These are phyloP conservation scores for Furcasterigmium sp. DNA, from an alignment of 2,329 filamentous ascomycete species.

Conservation along the genomic window DNA sequence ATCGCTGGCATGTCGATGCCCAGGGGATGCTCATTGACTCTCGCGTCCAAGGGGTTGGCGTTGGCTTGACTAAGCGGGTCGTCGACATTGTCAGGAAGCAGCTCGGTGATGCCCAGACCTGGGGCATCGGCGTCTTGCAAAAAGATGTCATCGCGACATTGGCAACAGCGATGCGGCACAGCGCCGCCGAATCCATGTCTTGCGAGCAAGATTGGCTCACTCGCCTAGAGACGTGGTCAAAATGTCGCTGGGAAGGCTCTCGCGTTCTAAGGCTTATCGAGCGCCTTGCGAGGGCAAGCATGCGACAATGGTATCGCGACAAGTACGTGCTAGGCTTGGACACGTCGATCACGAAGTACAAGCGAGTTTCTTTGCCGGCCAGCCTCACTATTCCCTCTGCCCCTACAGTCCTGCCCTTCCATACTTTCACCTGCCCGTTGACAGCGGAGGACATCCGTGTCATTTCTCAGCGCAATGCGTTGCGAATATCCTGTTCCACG, in stretches of 20 bases:
- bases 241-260: conserved; percentile 81
- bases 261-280: conserved; percentile 79
- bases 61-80: conserved; percentile 85
- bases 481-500: conserved; percentile 88
- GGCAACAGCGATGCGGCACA: conserved; percentile 34
- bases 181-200: background rate
- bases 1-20: conserved; percentile 91
- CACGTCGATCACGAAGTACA: conserved; percentile 53
- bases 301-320: conserved; percentile 86
- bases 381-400: conserved; percentile 76
- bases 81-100: conserved; percentile 88
- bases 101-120: conserved; percentile 76
- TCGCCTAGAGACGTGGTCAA: conserved; percentile 57
- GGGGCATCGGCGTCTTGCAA: conserved; percentile 71
- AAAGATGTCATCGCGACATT: conserved; percentile 47
- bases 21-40: conserved; percentile 77
- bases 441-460: conserved; percentile 86
- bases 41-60: conserved; percentile 50
- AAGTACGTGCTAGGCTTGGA: conserved; percentile 60
- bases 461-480: conserved; percentile 91
- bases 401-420: conserved; percentile 92
- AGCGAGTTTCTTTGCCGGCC: conserved; percentile 66
- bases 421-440: conserved; percentile 93
- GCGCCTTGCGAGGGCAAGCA: conserved; percentile 70
- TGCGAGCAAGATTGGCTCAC: conserved; percentile 5